Conservation (phyloP, 495 filamentous ascomycete genomes). For the Talaromyces borbonicus region DNA sequence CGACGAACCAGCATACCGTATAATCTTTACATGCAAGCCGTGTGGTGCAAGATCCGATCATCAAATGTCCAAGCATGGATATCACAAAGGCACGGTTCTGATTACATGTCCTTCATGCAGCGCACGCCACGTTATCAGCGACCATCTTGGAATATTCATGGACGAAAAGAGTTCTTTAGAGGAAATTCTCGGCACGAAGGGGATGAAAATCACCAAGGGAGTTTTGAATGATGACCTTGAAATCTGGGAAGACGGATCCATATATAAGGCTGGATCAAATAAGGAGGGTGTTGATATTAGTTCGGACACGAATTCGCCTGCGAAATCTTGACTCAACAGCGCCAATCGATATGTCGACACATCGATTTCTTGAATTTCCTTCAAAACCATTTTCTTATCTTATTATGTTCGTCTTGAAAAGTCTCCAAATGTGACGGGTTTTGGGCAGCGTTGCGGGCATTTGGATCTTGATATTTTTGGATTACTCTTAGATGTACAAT, state of each 20-base stretch:
- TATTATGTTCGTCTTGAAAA: constrained; percentile 2
- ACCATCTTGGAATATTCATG: constrained; percentile 58
- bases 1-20: constrained; percentile 62
- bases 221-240: constrained; percentile 49
- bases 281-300: constrained; percentile 7
- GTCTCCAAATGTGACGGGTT: background rate
- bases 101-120: constrained; percentile 78
- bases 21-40: constrained; percentile 88
- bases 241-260: constrained; percentile 57
- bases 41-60: constrained; percentile 69
- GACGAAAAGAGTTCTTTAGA: constrained; percentile 29
- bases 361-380: too few species aligned
- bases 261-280: constrained; percentile 13
- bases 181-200: constrained; percentile 26
- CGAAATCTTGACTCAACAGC: background rate
- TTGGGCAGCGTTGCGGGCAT: constrained; percentile 1
- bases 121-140: constrained; percentile 81
- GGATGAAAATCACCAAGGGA: constrained; percentile 23
- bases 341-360: too few species aligned
- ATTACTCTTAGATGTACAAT: constrained; percentile 7
- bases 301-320: background rate
- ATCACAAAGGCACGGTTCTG: constrained; percentile 78
- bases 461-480: too few species aligned
- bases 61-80: constrained; percentile 80
- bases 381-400: background rate